Evolutionary conservation across 2,329 filamentous ascomycete genomes (phyloP).

Genomic region (Seiridium cupressi): DNA sequence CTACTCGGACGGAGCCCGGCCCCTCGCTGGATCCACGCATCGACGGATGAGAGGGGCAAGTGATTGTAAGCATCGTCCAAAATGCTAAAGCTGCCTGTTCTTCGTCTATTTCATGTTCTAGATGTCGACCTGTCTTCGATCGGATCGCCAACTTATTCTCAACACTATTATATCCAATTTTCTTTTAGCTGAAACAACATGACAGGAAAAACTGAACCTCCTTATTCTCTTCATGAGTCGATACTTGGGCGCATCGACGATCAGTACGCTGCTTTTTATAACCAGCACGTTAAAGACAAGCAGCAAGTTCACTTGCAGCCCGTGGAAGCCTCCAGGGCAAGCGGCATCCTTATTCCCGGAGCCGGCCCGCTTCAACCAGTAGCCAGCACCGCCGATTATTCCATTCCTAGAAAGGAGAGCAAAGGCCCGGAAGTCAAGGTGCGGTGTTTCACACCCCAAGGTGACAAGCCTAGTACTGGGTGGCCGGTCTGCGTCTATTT

Average conservation of each 20-base stretch:
- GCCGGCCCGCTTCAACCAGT: constrained; percentile 47
- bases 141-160: not conserved
- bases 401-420: constrained; percentile 39
- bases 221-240: constrained; percentile 47
- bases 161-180: not conserved
- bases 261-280: constrained; percentile 53
- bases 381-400: constrained; percentile 42
- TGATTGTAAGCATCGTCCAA: not conserved
- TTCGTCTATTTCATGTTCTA: not conserved
- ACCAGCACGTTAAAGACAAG: constrained; percentile 45
- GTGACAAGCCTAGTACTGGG: constrained; percentile 38
- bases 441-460: constrained; percentile 49
- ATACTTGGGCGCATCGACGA: constrained; percentile 43
- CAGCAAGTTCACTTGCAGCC: constrained; percentile 56
- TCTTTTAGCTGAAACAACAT: not conserved
- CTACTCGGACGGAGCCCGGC: not conserved
- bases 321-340: constrained; percentile 46
- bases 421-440: constrained; percentile 46
- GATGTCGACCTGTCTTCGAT: not conserved
- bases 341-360: constrained; percentile 51
- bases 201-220: constrained; percentile 12
- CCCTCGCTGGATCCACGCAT: not conserved
- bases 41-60: not conserved
- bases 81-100: not conserved
- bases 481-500: constrained; percentile 58